Percentiles rank a stretch among this genome's conserved stretches.
phyloP scores from a whole-genome alignment of 345 rosid species.

The Dimocarpus longan region DNA sequence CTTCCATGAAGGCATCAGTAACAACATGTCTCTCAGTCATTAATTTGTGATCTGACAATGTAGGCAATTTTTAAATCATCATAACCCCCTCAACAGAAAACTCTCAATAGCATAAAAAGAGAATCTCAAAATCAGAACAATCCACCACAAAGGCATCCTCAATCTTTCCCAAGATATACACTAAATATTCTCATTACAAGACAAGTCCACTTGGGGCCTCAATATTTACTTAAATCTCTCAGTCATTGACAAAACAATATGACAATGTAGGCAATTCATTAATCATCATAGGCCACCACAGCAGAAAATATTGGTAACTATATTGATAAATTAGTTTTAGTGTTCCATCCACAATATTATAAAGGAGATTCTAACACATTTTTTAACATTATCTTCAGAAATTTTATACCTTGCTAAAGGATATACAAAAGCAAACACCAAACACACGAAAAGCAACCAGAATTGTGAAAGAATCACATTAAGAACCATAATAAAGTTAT shows the following conservation, averaged over 20 bases:
- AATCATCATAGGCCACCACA: conserved; percentile 16
- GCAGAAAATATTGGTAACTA: background rate
- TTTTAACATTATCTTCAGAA: background rate
- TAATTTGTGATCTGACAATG: conserved; percentile 9
- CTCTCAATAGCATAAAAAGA: background rate
- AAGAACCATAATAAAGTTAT: background rate
- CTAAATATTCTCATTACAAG: background rate
- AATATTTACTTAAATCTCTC: background rate
- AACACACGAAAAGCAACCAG: background rate
- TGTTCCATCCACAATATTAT: background rate
- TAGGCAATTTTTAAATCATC: conserved; percentile 16
- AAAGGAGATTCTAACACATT: background rate
- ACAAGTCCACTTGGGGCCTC: conserved; percentile 1
- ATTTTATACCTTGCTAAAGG: background rate
- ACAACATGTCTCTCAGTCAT: conserved; percentile 3
- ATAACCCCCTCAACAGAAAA: conserved; percentile 8
- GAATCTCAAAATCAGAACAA: background rate
- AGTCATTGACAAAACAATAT: conserved; percentile 15
- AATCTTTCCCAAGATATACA: background rate
- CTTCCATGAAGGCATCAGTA: conserved; percentile 15
- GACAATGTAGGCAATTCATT: conserved; percentile 10
- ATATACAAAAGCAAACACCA: background rate
- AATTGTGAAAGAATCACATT: background rate
- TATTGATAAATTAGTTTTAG: background rate
- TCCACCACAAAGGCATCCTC: background rate